Evolutionary conservation across 495 filamentous ascomycete genomes (phyloP).

Genomic region (Aspergillus baeticus): DNA sequence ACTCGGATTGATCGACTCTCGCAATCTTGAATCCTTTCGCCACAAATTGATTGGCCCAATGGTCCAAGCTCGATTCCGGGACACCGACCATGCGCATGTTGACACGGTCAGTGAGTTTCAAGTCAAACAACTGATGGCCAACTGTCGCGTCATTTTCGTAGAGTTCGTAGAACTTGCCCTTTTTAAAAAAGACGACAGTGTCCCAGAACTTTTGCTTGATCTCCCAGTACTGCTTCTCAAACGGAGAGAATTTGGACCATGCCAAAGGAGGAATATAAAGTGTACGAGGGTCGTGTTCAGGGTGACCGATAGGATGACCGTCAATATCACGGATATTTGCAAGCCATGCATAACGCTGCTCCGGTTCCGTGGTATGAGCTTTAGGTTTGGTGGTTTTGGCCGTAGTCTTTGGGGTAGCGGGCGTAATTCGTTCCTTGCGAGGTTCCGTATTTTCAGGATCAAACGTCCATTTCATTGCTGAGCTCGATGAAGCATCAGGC

Average conservation of each 20-base stretch:
- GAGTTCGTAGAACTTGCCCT: constrained; percentile 98
- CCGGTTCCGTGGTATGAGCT: constrained; percentile 73
- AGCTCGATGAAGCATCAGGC: constrained; percentile 61
- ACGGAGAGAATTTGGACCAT: constrained; percentile 78
- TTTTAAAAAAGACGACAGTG: constrained; percentile 99
- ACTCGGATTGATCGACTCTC: constrained; percentile 93
- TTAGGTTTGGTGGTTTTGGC: constrained; percentile 65
- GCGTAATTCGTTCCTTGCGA: constrained; percentile 49
- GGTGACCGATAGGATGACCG: constrained; percentile 72
- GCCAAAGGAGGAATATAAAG: constrained; percentile 82
- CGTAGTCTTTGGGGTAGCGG: constrained; percentile 41
- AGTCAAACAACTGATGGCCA: constrained; percentile 93
- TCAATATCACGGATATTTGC: constrained; percentile 82
- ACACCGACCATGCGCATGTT: constrained; percentile 99
- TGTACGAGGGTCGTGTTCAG: constrained; percentile 89
- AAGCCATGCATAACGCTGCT: constrained; percentile 85
- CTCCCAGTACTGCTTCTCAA: constrained; percentile 99
- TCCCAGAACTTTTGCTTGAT: constrained; percentile 99
- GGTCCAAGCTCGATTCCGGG: constrained; percentile 82
- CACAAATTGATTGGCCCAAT: constrained; percentile 94
- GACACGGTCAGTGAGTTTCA: constrained; percentile 96
- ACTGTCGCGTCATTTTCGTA: constrained; percentile 99
- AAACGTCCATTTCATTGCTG: constrained; percentile 81
- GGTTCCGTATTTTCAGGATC: constrained; percentile 73
- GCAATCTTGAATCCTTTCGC: constrained; percentile 96